A percentile compares a stretch with the other conserved stretches of the same genome.
phyloP scores from a whole-genome alignment of 108 stramenopile species.

The Nitzschia palea region DNA sequence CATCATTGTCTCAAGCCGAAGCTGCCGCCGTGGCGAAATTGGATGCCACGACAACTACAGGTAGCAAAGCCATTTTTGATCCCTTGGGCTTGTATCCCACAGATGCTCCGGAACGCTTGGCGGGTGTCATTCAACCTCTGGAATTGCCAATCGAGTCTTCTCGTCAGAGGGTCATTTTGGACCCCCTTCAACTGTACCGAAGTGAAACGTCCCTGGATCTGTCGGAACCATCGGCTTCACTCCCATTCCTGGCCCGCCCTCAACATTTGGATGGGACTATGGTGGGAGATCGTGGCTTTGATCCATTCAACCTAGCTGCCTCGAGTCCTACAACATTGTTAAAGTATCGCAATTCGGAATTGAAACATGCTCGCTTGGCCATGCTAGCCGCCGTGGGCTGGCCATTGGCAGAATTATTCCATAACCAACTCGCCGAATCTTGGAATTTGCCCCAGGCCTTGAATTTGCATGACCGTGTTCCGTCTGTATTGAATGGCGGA shows the following conservation, averaged over 20 bases:
- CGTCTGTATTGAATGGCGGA: conserved; percentile 77
- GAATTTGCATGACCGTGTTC: conserved; percentile 48
- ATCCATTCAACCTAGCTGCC: conserved; percentile 62
- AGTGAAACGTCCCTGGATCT: conserved; percentile 6
- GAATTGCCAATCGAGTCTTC: not conserved
- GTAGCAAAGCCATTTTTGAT: conserved; percentile 41
- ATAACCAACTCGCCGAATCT: conserved; percentile 34
- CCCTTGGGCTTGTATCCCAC: conserved; percentile 65
- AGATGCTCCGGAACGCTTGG: conserved; percentile 52
- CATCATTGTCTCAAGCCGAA: not conserved
- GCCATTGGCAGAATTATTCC: conserved; percentile 65
- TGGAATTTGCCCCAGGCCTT: conserved; percentile 24
- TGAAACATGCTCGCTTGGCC: conserved; percentile 32
- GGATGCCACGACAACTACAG: not conserved
- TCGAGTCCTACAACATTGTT: conserved; percentile 2
- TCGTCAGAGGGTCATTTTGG: conserved; percentile 1
- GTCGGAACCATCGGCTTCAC: conserved; percentile 56
- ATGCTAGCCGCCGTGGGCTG: conserved; percentile 75
- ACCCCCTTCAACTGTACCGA: conserved; percentile 27
- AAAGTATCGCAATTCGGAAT: conserved; percentile 27
- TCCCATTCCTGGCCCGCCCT: conserved; percentile 76
- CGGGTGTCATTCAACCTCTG: conserved; percentile 21
- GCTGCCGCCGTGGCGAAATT: not conserved
- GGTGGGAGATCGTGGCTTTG: conserved; percentile 90
- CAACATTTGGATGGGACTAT: conserved; percentile 57